Conservation (phyloP, 345 rosid species). For the Ailanthus altissimus region DNA sequence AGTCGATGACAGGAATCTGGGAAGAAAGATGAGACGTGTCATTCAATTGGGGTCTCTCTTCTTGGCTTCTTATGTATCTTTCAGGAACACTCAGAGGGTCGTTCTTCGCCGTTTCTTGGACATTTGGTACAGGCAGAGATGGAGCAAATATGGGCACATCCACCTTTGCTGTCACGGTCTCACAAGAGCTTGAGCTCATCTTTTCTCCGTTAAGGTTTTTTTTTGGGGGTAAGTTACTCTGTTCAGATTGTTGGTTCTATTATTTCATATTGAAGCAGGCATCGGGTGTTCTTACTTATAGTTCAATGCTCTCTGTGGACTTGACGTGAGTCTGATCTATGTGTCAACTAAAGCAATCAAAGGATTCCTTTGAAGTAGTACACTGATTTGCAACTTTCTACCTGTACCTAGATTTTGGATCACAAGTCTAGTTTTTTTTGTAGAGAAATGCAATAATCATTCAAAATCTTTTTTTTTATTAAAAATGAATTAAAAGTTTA, state of each 20-base stretch:
- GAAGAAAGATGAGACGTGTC: conserved; percentile 27
- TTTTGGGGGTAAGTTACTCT: no score
- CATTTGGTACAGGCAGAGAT: conserved; percentile 37
- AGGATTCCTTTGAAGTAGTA: conserved; percentile 6
- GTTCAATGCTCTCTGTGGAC: neutral
- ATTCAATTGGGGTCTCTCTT: conserved; percentile 14
- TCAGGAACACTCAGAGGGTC: conserved; percentile 33
- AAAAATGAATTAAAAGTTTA: no score
- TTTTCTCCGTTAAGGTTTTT: conserved; percentile 1
- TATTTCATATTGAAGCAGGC: neutral
- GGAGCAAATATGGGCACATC: conserved; percentile 19
- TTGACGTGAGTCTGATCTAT: neutral
- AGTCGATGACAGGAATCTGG: conserved; percentile 29
- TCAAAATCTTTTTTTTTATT: no score
- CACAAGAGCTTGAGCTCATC: conserved; percentile 15
- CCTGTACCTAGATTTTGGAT: neutral
- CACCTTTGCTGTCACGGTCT: conserved; percentile 6
- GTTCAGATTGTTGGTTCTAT: conserved; percentile 2
- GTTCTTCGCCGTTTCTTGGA: conserved; percentile 34
- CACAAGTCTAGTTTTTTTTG: no score
- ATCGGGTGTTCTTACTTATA: neutral
- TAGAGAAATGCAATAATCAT: no score
- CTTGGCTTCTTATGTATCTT: conserved; percentile 27
- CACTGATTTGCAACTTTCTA: neutral
- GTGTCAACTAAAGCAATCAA: neutral